Evolutionary conservation across 768 basidiomycete species (phyloP).

Genomic region (Lentinula sp.): DNA sequence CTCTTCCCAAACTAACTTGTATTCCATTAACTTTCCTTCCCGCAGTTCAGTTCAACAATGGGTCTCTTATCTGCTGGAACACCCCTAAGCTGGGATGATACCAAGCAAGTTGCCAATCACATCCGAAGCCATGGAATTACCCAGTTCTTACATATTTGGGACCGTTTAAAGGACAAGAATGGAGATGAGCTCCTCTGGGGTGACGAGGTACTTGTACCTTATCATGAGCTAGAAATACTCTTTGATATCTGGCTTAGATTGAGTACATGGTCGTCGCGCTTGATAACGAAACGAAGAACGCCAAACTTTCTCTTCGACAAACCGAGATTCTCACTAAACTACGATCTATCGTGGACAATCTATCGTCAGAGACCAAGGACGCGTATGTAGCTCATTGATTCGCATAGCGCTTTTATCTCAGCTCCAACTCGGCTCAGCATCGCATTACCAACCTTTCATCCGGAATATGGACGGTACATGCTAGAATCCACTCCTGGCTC

Average conservation of each 20-base stretch:
- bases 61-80: conserved; percentile 92
- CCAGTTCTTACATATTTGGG: conserved; percentile 93
- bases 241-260: conserved; percentile 44
- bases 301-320: conserved; percentile 89
- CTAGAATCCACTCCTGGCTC: conserved; percentile 95
- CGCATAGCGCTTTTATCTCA: background rate
- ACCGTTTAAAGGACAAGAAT: conserved; percentile 81
- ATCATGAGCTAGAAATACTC: conserved; percentile 2
- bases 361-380: conserved; percentile 53
- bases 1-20: background rate
- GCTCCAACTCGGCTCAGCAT: conserved; percentile 33
- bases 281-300: conserved; percentile 72
- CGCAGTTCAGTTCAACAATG: conserved; percentile 39
- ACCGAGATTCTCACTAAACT: conserved; percentile 87
- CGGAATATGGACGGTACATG: conserved; percentile 99
- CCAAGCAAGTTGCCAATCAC: conserved; percentile 82
- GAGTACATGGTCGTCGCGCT: conserved; percentile 95
- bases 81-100: conserved; percentile 87
- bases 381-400: conserved; percentile 34
- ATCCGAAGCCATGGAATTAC: conserved; percentile 89
- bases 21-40: background rate
- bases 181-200: conserved; percentile 97
- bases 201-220: conserved; percentile 70
- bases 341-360: conserved; percentile 57
- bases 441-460: conserved; percentile 87